A percentile compares a stretch with the other conserved stretches of the same genome.
These are phyloP conservation scores for Aurinia saxatilis DNA, from an alignment of 345 rosid species.

Conservation along the genomic window DNA sequence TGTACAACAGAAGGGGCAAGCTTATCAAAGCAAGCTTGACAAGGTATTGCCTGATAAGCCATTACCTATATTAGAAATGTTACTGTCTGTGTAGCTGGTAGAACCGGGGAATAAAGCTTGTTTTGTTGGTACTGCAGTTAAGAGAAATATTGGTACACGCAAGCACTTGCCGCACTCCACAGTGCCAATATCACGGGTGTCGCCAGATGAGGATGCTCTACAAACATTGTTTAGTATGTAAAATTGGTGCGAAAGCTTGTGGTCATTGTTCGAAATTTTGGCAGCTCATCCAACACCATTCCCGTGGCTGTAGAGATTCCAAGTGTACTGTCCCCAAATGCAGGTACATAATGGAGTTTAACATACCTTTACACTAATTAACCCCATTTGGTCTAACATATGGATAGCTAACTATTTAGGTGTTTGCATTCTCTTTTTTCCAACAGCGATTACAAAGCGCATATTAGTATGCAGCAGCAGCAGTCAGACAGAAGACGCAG, in stretches of 20 bases:
- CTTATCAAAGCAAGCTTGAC: slow-evolving; percentile 37
- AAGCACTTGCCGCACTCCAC: slow-evolving; percentile 52
- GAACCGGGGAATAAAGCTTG: background rate
- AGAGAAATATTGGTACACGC: slow-evolving; percentile 77
- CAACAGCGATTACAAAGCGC: slow-evolving; percentile 64
- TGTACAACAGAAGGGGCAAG: slow-evolving; percentile 64
- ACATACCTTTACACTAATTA: background rate
- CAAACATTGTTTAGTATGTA: slow-evolving; percentile 70
- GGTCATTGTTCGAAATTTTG: slow-evolving; percentile 63
- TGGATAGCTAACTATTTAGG: background rate
- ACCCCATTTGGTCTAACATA: background rate
- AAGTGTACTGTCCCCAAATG: slow-evolving; percentile 80
- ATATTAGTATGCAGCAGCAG: slow-evolving; percentile 65
- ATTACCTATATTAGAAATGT: no score
- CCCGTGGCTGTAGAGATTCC: slow-evolving; percentile 75
- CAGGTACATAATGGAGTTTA: slow-evolving; percentile 44
- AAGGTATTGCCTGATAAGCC: slow-evolving; percentile 3
- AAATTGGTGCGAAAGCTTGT: slow-evolving; percentile 58
- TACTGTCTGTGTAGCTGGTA: background rate
- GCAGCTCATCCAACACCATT: slow-evolving; percentile 66
- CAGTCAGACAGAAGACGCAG: slow-evolving; percentile 79
- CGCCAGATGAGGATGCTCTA: slow-evolving; percentile 53
- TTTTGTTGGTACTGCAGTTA: slow-evolving; percentile 45
- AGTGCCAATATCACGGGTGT: slow-evolving; percentile 67
- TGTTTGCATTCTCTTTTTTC: background rate